phyloP scores from a whole-genome alignment of 2,329 filamentous ascomycete species.

The Monilinia vaccinii-corymbosi region DNA sequence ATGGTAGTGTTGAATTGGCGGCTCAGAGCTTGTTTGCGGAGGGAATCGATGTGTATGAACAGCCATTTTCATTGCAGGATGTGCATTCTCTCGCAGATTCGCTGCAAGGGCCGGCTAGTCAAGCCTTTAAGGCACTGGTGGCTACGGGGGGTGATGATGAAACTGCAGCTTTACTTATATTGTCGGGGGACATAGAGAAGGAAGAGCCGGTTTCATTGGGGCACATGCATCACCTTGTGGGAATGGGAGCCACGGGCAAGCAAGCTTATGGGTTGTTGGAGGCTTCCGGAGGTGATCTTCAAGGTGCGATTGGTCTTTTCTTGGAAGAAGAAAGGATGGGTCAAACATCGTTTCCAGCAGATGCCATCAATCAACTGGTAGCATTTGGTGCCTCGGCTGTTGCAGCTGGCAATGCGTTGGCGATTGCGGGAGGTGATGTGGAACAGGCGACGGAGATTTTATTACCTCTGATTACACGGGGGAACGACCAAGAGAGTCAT shows the following conservation, averaged over 20 bases:
- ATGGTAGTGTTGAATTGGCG: too few species aligned
- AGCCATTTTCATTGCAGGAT: too few species aligned
- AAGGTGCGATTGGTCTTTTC: background rate
- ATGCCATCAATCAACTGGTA: background rate
- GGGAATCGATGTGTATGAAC: too few species aligned
- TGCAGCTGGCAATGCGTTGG: too few species aligned
- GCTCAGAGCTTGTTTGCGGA: too few species aligned
- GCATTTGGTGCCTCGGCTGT: background rate
- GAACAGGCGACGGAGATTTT: background rate
- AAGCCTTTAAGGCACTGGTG: background rate
- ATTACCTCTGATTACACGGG: too few species aligned
- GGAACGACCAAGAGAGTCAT: background rate
- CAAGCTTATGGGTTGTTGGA: background rate
- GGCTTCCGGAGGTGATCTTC: background rate
- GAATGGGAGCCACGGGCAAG: background rate
- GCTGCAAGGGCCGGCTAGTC: too few species aligned
- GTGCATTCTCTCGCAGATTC: too few species aligned
- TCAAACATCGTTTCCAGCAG: background rate
- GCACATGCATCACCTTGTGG: background rate
- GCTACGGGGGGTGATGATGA: background rate
- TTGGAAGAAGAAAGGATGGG: background rate
- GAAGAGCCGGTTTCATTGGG: background rate
- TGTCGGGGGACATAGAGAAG: background rate
- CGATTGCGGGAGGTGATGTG: too few species aligned
- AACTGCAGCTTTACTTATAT: background rate